Conservation (phyloP, 1,139 yeast species). For the Wickerhamomyces sp. region DNA sequence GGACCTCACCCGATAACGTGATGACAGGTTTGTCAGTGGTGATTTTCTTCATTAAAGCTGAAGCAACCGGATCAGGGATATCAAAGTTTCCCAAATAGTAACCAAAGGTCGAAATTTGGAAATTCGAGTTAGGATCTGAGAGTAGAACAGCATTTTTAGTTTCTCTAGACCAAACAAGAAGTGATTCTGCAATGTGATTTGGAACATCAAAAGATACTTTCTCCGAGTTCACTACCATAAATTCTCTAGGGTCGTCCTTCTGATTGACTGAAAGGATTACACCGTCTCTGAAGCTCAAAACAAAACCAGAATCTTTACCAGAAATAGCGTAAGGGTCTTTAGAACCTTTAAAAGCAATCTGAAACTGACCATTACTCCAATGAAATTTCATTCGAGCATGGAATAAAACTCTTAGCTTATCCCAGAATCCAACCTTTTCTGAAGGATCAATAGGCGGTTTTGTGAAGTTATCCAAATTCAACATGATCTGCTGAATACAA, state of each 20-base stretch:
- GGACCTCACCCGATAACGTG: constrained; percentile 56
- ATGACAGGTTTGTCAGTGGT: constrained; percentile 51
- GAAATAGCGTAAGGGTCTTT: constrained; percentile 70
- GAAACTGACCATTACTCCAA: constrained; percentile 51
- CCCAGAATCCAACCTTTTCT: constrained; percentile 79
- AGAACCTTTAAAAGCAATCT: constrained; percentile 60
- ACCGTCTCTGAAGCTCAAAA: constrained; percentile 69
- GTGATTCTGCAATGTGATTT: constrained; percentile 54
- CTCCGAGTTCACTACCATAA: constrained; percentile 61
- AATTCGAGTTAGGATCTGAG: constrained; percentile 37
- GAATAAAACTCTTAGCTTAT: constrained; percentile 55
- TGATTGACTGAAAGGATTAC: constrained; percentile 60
- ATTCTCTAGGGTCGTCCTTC: constrained; percentile 54
- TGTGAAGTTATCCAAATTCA: constrained; percentile 77
- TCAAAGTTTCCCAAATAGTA: constrained; percentile 40
- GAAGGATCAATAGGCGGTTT: constrained; percentile 84
- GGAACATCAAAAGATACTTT: constrained; percentile 70
- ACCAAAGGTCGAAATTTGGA: constrained; percentile 46
- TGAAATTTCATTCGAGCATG: constrained; percentile 49
- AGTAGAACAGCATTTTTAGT: constrained; percentile 40
- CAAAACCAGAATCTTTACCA: constrained; percentile 74
- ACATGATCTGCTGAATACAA: constrained; percentile 77
- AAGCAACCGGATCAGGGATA: constrained; percentile 18
- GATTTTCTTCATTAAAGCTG: constrained; percentile 19
- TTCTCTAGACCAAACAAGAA: constrained; percentile 58